Evolutionary conservation across 495 filamentous ascomycete genomes (phyloP).

Genomic region (Sporormia fimetaria): DNA sequence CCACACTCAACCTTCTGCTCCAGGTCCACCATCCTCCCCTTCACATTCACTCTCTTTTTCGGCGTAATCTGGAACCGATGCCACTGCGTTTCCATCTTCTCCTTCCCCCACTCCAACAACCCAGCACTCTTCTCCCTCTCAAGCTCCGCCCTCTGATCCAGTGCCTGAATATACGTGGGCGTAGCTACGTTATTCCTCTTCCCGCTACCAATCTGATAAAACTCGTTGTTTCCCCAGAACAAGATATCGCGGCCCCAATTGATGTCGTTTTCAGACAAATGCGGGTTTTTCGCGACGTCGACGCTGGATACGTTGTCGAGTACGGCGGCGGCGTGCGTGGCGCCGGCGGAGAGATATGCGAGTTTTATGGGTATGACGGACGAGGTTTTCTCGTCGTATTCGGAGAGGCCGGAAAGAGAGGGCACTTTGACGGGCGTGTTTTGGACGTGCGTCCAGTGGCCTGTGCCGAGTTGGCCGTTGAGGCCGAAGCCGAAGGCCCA

Average conservation of each 20-base stretch:
- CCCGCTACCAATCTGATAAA: conserved; percentile 84
- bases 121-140: conserved; percentile 25
- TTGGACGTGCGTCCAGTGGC: conserved; percentile 84
- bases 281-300: conserved; percentile 33
- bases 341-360: conserved; percentile 57
- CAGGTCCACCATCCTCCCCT: conserved; percentile 53
- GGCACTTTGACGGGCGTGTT: conserved; percentile 71
- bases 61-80: conserved; percentile 83
- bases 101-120: conserved; percentile 5
- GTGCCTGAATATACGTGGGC: conserved; percentile 67
- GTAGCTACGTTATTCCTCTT: conserved; percentile 65
- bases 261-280: conserved; percentile 45
- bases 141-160: conserved; percentile 44
- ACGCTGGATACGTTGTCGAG: conserved; percentile 68
- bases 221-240: conserved; percentile 92
- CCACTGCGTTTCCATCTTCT: conserved; percentile 42
- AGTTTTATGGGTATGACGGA: conserved; percentile 66
- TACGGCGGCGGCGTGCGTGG: conserved; percentile 65
- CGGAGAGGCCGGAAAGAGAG: conserved; percentile 63
- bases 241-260: conserved; percentile 78
- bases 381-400: conserved; percentile 67
- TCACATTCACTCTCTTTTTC: conserved; percentile 51
- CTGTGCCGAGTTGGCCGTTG: conserved; percentile 68
- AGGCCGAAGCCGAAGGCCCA: conserved; percentile 83
- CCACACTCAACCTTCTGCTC: conserved; percentile 90